These are phyloP conservation scores for Ogataea angusta DNA, from an alignment of 805 yeast genomes.

Conservation along the genomic window DNA sequence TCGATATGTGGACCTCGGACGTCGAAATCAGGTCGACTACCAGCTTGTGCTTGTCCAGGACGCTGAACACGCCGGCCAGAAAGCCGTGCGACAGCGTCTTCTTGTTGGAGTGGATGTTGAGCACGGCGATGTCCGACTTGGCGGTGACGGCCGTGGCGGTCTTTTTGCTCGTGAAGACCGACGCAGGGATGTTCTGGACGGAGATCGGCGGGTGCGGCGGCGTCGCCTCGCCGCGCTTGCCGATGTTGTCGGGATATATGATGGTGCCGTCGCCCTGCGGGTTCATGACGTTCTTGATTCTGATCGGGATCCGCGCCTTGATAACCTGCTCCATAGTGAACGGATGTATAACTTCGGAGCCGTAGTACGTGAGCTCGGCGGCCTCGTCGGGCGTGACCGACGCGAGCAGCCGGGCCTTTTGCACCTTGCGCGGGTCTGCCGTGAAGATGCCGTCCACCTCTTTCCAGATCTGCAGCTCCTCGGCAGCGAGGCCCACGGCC, in stretches of 20 bases:
- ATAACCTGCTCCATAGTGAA: slow-evolving; percentile 99
- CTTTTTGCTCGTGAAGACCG: slow-evolving; percentile 46
- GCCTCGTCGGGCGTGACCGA: slow-evolving; percentile 98
- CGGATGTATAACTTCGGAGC: slow-evolving; percentile 97
- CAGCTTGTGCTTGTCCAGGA: slow-evolving; percentile 75
- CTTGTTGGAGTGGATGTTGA: slow-evolving; percentile 91
- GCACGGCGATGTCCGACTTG: slow-evolving; percentile 85
- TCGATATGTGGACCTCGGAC: slow-evolving; percentile 96
- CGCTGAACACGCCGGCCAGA: slow-evolving; percentile 83
- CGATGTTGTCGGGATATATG: slow-evolving; percentile 88
- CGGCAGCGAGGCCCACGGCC: slow-evolving; percentile 90
- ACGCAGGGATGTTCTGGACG: slow-evolving; percentile 44
- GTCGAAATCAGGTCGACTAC: slow-evolving; percentile 97
- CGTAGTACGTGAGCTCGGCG: slow-evolving; percentile 95
- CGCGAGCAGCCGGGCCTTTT: slow-evolving; percentile 77
- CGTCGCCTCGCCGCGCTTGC: slow-evolving; percentile 79
- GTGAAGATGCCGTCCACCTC: slow-evolving; percentile 99
- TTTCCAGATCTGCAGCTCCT: slow-evolving; percentile 96
- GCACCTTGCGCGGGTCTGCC: slow-evolving; percentile 96
- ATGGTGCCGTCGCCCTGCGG: slow-evolving; percentile 92
- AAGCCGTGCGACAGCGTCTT: slow-evolving; percentile 93
- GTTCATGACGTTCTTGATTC: slow-evolving; percentile 93
- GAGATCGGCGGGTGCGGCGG: slow-evolving; percentile 95
- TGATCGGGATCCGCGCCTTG: slow-evolving; percentile 90
- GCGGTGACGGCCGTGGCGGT: slow-evolving; percentile 96